A percentile compares a stretch with the other conserved stretches of the same genome.
These are phyloP conservation scores for Batkoa obscura DNA, from an alignment of 371 early-diverging fungal species.

Conservation along the genomic window DNA sequence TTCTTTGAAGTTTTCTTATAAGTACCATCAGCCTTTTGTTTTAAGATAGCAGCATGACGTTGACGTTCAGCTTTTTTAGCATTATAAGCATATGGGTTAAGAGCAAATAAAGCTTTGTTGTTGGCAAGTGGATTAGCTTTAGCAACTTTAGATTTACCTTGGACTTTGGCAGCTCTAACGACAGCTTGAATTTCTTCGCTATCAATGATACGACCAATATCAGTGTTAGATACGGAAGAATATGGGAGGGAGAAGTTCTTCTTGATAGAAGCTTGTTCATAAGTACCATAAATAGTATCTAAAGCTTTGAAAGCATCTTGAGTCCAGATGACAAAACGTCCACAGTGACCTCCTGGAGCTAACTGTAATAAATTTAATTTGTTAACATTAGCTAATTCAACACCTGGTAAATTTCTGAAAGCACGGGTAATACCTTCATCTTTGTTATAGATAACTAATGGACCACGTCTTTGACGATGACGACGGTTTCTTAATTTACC, in stretches of 20 bases:
- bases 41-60: neutral
- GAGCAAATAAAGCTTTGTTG: slow-evolving; percentile 74
- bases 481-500: slow-evolving; percentile 99
- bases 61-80: slow-evolving; percentile 55
- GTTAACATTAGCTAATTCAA: slow-evolving; percentile 87
- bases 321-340: slow-evolving; percentile 99
- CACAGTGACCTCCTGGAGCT: slow-evolving; percentile 99
- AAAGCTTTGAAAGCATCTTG: slow-evolving; percentile 89
- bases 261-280: slow-evolving; percentile 66
- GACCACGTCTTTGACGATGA: slow-evolving; percentile 94
- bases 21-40: neutral
- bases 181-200: slow-evolving; percentile 95
- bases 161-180: slow-evolving; percentile 61
- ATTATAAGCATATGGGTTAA: slow-evolving; percentile 92
- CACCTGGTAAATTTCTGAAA: slow-evolving; percentile 99
- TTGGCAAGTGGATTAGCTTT: slow-evolving; percentile 97
- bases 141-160: slow-evolving; percentile 79
- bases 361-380: slow-evolving; percentile 95
- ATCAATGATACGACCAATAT: slow-evolving; percentile 92
- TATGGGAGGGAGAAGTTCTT: slow-evolving; percentile 86
- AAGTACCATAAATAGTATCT: slow-evolving; percentile 88
- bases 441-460: slow-evolving; percentile 91
- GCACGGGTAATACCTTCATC: slow-evolving; percentile 92
- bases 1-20: slow-evolving; percentile 1
- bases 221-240: slow-evolving; percentile 81